A percentile compares a stretch with the other conserved stretches of the same genome.
phyloP scores from a whole-genome alignment of 148 eudicot genomes.

The Agrostemma githago region DNA sequence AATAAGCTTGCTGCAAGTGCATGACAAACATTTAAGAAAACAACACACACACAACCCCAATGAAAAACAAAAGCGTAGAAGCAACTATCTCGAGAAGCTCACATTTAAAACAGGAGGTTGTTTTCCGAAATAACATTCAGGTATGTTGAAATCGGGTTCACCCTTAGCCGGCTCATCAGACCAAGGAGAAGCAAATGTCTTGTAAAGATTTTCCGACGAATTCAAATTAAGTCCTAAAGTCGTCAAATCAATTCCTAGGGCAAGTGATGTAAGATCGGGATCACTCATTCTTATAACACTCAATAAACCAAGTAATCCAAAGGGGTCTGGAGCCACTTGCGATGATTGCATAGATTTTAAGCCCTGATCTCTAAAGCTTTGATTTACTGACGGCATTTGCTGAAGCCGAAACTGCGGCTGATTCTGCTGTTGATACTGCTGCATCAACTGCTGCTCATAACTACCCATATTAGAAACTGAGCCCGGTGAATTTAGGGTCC shows the following conservation, averaged over 20 bases:
- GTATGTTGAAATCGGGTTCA: slow-evolving; percentile 76
- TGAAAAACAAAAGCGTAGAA: slow-evolving; percentile 1
- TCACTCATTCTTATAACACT: slow-evolving; percentile 86
- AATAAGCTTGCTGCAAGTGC: slow-evolving; percentile 71
- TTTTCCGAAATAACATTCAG: slow-evolving; percentile 73
- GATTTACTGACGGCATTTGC: slow-evolving; percentile 64
- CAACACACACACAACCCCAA: slow-evolving; percentile 7
- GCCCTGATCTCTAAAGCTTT: slow-evolving; percentile 72
- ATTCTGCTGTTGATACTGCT: slow-evolving; percentile 78
- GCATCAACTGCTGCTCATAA: slow-evolving; percentile 55
- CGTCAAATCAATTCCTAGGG: slow-evolving; percentile 86
- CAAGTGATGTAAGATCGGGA: slow-evolving; percentile 77
- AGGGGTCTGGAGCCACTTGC: slow-evolving; percentile 66
- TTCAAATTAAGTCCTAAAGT: slow-evolving; percentile 80
- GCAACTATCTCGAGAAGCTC: slow-evolving; percentile 28
- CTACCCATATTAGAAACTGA: slow-evolving; percentile 29
- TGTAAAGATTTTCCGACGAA: slow-evolving; percentile 74
- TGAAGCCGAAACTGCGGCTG: slow-evolving; percentile 76
- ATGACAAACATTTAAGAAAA: slow-evolving; percentile 22
- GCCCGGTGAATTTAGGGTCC: slow-evolving; percentile 31
- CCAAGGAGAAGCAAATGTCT: slow-evolving; percentile 89
- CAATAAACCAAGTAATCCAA: slow-evolving; percentile 73
- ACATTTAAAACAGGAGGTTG: slow-evolving; percentile 70
- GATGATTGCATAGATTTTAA: slow-evolving; percentile 65
- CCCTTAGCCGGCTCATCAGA: slow-evolving; percentile 94